Base-by-base conservation (phyloP, 164 flowering plant genomes). In the Aristolochia californica region DNA sequence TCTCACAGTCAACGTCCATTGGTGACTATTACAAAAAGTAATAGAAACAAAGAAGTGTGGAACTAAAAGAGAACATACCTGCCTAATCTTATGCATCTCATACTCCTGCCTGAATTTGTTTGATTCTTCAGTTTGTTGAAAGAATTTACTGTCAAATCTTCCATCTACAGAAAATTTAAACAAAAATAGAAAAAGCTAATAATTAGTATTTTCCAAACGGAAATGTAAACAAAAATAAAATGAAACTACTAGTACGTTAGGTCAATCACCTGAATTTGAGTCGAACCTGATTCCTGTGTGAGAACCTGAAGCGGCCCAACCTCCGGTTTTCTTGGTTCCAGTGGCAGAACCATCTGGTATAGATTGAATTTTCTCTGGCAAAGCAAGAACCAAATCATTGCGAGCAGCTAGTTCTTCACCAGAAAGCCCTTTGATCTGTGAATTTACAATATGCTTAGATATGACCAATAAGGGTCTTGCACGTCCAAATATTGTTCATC, bases 41-140 rank as follows among this genome's bases (percentile, higher is more conserved):
- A 34, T 34, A 34, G 10, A 12, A 34, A 1, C 7, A 34, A 4
- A 34, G 10, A 34, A 34, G 1, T 34, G 10, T 12, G 10, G 10
- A 34, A 34, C 10, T 34, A 12, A 34, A 9, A 34, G 1, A 11
- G 26, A 50, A 50, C 73, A 69, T 78, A 66, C 96, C 88, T 91
- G 95, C 66, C 72, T 87, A 59, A 87, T 69, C 76, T 75, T 94
- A 55, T 93, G 78, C 99, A 94, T 94, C 76, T 87, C 97, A 78
- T 71, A 87, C 59, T 94, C 96, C 56, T 80, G 78, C 74, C 85
- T 84, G 64, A 85, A 94, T 57, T 84, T 83, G 63, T 78, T 86
- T 1, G 91, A 80, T 66, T 79, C 78, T 57, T 87, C 95, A 48
- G 74, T 62, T 71, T 84, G 78, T 64, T 94, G 80, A 47, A 80